Evolutionary conservation across 805 yeast genomes (phyloP), one percentile per base, ranked within the genome.

Genomic region (Wickerhamomyces silvicola): DNA sequence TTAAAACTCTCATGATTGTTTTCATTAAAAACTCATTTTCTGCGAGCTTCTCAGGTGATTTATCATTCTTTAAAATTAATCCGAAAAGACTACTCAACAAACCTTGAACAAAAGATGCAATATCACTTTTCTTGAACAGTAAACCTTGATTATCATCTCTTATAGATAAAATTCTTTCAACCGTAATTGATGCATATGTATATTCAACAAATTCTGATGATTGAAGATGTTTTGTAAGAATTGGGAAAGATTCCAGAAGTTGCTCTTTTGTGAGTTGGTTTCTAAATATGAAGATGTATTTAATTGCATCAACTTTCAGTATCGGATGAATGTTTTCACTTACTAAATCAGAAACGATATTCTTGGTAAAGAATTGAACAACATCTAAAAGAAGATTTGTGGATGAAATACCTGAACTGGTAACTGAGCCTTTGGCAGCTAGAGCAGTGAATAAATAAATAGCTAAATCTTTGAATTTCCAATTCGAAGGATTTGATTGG

Each of bases 1-100:
- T 67, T 36, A 82, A 58, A 7, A 88, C 78, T 48, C 97, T 72
- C 87, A 87, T 85, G 2, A 85, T 66, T 41, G 94, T 77, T 52
- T 81, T 85, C 79, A 92, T 84, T 51, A 92, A 66, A 53, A 85
- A 92, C 52, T 92, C 98, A 57, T 92, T 92, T 52, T 92, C 97
- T 0, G 97, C 87, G 31, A 94, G 63, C 52, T 87, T 90, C 54
- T 87, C 97, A 0, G 97, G 97, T 1, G 85, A 61, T 3, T 63
- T 55, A 8, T 72, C 68, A 37, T 72, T 72, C 36, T 66, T 64
- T 35, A 80, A 63, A 28, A 90, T 79, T 29, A 85, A 66, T 22
- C 68, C 61, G 45, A 92, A 81, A 27, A 90, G 62, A 38, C 72
- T 78, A 22, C 68, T 68, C 31, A 90, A 61, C 27, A 90, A 58